Conservation (phyloP, 331 rosid species). For the Saraca asoca region DNA sequence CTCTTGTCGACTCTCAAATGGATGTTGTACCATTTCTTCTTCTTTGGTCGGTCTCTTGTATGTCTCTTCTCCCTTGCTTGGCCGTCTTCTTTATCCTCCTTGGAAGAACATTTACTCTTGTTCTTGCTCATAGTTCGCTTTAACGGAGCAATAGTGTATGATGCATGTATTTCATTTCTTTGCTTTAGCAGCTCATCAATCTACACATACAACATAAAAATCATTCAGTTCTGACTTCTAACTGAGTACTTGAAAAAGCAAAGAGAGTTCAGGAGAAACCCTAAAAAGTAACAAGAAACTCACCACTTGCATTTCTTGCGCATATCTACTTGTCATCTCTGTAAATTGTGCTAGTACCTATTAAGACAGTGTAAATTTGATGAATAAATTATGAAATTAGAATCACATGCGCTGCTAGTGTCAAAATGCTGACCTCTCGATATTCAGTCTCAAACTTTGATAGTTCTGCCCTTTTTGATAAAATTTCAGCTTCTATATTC, state of each 20-base stretch:
- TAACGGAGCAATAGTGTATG: conserved; percentile 70
- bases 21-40: conserved; percentile 90
- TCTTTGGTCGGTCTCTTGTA: conserved; percentile 77
- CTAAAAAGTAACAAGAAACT: conserved; percentile 32
- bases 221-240: conserved; percentile 20
- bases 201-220: conserved; percentile 47
- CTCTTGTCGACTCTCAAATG: conserved; percentile 89
- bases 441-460: conserved; percentile 95
- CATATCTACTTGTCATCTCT: conserved; percentile 88
- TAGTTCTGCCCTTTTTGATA: conserved; percentile 85
- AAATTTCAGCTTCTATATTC: conserved; percentile 74
- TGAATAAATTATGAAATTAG: conserved; percentile 19
- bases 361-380: conserved; percentile 31
- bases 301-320: conserved; percentile 95
- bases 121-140: conserved; percentile 77
- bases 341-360: conserved; percentile 95
- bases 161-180: conserved; percentile 89
- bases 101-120: conserved; percentile 63
- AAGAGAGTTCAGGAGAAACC: conserved; percentile 7
- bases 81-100: conserved; percentile 73
- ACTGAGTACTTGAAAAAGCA: not conserved
- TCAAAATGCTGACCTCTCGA: conserved; percentile 66
- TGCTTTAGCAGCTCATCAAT: conserved; percentile 89
- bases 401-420: conserved; percentile 27
- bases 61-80: conserved; percentile 66